Evolutionary conservation across 164 flowering plant genomes (phyloP).

Genomic region (Aristolochia californica): DNA sequence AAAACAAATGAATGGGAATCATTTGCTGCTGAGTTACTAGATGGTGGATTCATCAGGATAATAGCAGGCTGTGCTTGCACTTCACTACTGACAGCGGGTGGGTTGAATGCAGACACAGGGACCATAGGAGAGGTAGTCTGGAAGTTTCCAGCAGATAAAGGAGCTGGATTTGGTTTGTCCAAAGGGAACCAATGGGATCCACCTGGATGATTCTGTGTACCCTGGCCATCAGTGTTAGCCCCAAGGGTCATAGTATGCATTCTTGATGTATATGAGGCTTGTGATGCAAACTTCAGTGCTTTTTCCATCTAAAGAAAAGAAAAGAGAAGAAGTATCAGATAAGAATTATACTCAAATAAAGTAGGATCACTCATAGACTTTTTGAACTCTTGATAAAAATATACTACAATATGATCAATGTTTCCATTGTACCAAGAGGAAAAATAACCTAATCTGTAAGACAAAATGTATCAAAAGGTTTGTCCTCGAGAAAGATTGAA

Average conservation of each 20-base stretch:
- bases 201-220: slow-evolving; percentile 16
- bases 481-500: too few species aligned
- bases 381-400: too few species aligned
- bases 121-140: slow-evolving; percentile 26
- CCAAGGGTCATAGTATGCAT: slow-evolving; percentile 24
- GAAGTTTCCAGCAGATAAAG: slow-evolving; percentile 27
- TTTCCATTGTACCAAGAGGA: too few species aligned
- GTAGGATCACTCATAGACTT: too few species aligned
- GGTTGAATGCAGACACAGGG: slow-evolving; percentile 35
- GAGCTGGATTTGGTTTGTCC: slow-evolving; percentile 24
- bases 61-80: slow-evolving; percentile 25
- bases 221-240: slow-evolving; percentile 33
- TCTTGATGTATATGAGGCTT: slow-evolving; percentile 34
- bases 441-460: too few species aligned
- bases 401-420: too few species aligned
- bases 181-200: slow-evolving; percentile 25
- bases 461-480: too few species aligned
- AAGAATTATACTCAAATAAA: neutral
- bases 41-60: slow-evolving; percentile 17
- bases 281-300: slow-evolving; percentile 38
- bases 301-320: slow-evolving; percentile 59
- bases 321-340: neutral
- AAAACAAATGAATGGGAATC: slow-evolving; percentile 26
- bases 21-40: slow-evolving; percentile 27
- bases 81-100: slow-evolving; percentile 23